Conservation (phyloP, 2,329 filamentous ascomycete species). For the Calonectria hongkongensis region DNA sequence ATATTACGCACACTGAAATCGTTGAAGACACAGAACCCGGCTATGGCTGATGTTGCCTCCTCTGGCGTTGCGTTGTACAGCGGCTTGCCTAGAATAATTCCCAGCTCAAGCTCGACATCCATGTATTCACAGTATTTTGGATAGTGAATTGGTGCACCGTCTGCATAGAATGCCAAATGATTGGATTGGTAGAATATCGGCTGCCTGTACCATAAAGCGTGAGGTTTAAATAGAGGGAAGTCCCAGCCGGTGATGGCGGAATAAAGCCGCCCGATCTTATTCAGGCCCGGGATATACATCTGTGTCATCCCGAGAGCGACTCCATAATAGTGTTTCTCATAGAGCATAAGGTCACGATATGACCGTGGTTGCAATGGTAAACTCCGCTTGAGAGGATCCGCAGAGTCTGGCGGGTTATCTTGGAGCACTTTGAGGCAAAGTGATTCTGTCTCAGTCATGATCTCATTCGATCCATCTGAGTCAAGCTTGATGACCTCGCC, state of each 20-base stretch:
- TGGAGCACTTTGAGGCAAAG: conserved; percentile 9
- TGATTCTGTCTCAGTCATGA: neutral
- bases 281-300: neutral
- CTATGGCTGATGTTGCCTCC: conserved; percentile 1
- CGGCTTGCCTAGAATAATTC: conserved; percentile 14
- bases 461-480: neutral
- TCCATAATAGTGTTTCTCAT: conserved; percentile 13
- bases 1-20: conserved; percentile 4
- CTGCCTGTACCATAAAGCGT: conserved; percentile 13
- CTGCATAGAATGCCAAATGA: conserved; percentile 14
- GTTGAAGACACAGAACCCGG: conserved; percentile 22
- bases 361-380: conserved; percentile 5
- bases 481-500: neutral
- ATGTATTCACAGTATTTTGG: conserved; percentile 21
- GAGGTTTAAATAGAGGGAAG: conserved; percentile 7
- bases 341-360: conserved; percentile 15
- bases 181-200: conserved; percentile 23
- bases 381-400: conserved; percentile 13
- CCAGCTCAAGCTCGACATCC: conserved; percentile 16
- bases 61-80: conserved; percentile 18
- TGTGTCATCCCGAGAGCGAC: neutral
- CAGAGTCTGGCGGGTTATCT: neutral
- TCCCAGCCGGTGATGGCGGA: conserved; percentile 10
- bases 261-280: neutral
- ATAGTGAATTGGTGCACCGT: conserved; percentile 12